Evolutionary conservation across 2,329 filamentous ascomycete genomes (phyloP).

Genomic region (Akanthomyces lecanii): DNA sequence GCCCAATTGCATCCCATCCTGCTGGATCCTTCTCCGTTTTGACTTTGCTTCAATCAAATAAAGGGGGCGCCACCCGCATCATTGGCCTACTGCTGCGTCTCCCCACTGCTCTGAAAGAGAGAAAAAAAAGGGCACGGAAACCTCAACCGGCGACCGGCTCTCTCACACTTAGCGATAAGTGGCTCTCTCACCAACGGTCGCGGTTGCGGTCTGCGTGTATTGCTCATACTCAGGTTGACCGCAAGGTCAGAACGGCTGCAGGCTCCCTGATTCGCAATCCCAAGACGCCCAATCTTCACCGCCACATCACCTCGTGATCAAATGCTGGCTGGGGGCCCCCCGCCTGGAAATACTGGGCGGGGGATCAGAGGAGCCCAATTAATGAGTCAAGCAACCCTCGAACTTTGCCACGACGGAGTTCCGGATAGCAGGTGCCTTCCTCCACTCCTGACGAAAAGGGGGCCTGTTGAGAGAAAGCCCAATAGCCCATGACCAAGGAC

Average conservation of each 20-base stretch:
- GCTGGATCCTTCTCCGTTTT: background rate
- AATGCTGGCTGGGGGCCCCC: background rate
- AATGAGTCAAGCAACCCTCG: too few species aligned
- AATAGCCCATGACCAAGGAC: background rate
- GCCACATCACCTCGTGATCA: conserved; percentile 10
- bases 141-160: background rate
- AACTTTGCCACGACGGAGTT: too few species aligned
- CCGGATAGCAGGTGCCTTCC: background rate
- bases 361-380: too few species aligned
- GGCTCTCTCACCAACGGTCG: background rate
- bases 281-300: background rate
- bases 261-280: background rate
- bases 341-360: too few species aligned
- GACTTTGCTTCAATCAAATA: background rate
- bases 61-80: conserved; percentile 3
- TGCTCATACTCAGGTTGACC: background rate
- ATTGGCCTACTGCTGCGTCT: background rate
- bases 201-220: too few species aligned
- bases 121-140: background rate
- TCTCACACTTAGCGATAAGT: background rate
- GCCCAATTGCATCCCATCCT: too few species aligned
- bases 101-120: background rate
- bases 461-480: too few species aligned
- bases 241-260: background rate
- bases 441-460: background rate